Base-by-base conservation (phyloP, 495 filamentous ascomycete species). In the Penicillium waksmanii region DNA sequence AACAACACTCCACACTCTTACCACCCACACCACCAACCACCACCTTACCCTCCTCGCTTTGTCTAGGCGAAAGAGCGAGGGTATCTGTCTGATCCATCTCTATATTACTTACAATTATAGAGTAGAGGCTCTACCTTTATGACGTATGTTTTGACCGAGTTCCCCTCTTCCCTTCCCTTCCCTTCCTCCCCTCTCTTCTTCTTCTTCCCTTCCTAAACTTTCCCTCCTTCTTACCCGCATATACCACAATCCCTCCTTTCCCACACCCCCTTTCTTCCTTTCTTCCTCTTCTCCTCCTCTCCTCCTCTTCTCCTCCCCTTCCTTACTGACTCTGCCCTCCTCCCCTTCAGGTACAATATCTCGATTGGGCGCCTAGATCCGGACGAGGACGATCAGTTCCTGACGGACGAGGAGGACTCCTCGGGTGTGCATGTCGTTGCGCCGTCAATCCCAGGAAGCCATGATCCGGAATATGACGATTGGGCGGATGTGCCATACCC, bases 371-470 rank as follows among this genome's bases (percentile, higher is more conserved):
- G 71, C 61, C 67, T 67, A 63, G 64, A 66, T 62, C 67, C 63
- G 49, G 68, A 74, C 63, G 75, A 66, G 59, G 81, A 78, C 63
- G 79, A 82, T 55, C 61, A 69, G 44, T 78, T 70, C 57, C 58
- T 70, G 43, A 70, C 75, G 42, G 84, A 86, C 71, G 84, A 82
- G 56, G 83, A 84, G 67, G 80, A 73, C 46, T 83, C 79, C 34
- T 83, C 81, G 58, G 82, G 76, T 57, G 84, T 81, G 47, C 76
- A 83, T 40, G 71, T 81, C 27, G 56, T 82, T 73, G 59, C 85
- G 81, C 72, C 78, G 82, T 75, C 79, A 77, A 44, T 80, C 74
- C 66, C 68, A 72, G 38, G 75, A 44, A 44, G 42, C 42, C 42
- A 44, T 44, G 42, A 44, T 44, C 42, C 15, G n/a, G 17, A 82